Conservation (phyloP, 1,139 yeast species). For the Blastobotrys apis region DNA sequence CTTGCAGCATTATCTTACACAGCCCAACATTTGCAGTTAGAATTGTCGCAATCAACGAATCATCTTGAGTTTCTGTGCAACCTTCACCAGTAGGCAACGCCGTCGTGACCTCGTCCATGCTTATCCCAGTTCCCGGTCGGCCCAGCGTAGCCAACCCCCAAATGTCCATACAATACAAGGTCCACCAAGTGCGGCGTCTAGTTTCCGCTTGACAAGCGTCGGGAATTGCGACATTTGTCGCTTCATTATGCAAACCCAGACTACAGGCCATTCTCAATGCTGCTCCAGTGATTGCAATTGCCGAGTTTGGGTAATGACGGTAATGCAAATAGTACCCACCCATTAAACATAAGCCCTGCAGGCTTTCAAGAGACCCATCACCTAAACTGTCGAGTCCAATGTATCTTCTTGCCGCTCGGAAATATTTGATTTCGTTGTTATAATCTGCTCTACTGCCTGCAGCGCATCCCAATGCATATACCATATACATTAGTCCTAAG, state of each 20-base stretch:
- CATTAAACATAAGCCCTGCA: constrained; percentile 1
- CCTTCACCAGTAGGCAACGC: too few relatives aligned
- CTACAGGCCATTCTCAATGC: background rate
- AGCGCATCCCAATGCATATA: constrained; percentile 1
- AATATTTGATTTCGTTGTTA: background rate
- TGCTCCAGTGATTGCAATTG: constrained; percentile 2
- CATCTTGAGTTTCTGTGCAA: too few relatives aligned
- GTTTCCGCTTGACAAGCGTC: background rate
- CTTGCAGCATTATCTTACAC: constrained; percentile 1
- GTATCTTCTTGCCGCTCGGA: background rate
- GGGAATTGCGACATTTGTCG: background rate
- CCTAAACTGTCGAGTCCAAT: constrained; percentile 1
- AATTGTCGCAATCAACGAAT: too few relatives aligned
- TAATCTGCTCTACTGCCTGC: background rate
- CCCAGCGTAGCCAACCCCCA: background rate
- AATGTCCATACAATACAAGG: constrained; percentile 3
- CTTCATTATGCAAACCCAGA: background rate
- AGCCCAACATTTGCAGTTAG: background rate
- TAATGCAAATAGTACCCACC: constrained; percentile 7
- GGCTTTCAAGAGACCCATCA: constrained; percentile 1
- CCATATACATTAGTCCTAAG: constrained; percentile 2
- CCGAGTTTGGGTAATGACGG: constrained; percentile 4
- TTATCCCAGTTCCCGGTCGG: too few relatives aligned
- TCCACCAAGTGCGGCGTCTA: background rate
- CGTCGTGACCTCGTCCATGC: too few relatives aligned